Conservation (phyloP, 2,329 filamentous ascomycete genomes). For the Teratosphaeria destructans region DNA sequence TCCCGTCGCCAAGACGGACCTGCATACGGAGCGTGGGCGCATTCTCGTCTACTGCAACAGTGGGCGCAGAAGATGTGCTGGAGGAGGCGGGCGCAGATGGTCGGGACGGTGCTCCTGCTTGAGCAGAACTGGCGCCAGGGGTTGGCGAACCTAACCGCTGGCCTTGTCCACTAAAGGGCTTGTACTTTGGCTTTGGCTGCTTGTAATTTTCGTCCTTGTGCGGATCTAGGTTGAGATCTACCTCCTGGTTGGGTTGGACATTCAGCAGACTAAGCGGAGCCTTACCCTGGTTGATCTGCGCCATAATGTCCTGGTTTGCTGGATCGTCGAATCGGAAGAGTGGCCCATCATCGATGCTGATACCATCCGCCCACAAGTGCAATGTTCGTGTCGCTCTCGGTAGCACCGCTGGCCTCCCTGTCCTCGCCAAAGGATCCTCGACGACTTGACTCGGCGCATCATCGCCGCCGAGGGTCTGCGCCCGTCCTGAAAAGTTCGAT, state of each 20-base stretch:
- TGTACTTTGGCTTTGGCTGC: slow-evolving; percentile 62
- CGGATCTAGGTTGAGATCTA: slow-evolving; percentile 66
- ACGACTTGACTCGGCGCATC: slow-evolving; percentile 60
- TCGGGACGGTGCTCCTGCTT: slow-evolving; percentile 9
- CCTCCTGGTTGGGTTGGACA: slow-evolving; percentile 61
- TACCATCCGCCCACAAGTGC: slow-evolving; percentile 75
- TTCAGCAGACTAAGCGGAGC: slow-evolving; percentile 71
- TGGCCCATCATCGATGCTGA: slow-evolving; percentile 73
- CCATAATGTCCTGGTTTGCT: slow-evolving; percentile 57
- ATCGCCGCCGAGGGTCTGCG: slow-evolving; percentile 69
- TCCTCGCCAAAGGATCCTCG: slow-evolving; percentile 43
- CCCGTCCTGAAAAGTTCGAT: slow-evolving; percentile 54
- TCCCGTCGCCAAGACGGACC: slow-evolving; percentile 69
- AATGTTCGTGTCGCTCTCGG: slow-evolving; percentile 55
- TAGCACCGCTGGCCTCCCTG: slow-evolving; percentile 18
- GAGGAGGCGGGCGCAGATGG: slow-evolving; percentile 24
- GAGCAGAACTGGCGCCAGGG: slow-evolving; percentile 40
- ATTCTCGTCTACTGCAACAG: slow-evolving; percentile 48
- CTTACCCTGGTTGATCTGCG: slow-evolving; percentile 66
- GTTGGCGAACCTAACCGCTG: slow-evolving; percentile 68
- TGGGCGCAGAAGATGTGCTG: slow-evolving; percentile 23
- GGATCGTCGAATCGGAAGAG: slow-evolving; percentile 72
- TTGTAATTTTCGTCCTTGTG: slow-evolving; percentile 67
- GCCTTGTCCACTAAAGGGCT: slow-evolving; percentile 62
- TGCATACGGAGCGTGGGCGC: slow-evolving; percentile 61